These are phyloP conservation scores for Phlebopus sp. DNA, from an alignment of 1,284 basidiomycete species.

Conservation along the genomic window DNA sequence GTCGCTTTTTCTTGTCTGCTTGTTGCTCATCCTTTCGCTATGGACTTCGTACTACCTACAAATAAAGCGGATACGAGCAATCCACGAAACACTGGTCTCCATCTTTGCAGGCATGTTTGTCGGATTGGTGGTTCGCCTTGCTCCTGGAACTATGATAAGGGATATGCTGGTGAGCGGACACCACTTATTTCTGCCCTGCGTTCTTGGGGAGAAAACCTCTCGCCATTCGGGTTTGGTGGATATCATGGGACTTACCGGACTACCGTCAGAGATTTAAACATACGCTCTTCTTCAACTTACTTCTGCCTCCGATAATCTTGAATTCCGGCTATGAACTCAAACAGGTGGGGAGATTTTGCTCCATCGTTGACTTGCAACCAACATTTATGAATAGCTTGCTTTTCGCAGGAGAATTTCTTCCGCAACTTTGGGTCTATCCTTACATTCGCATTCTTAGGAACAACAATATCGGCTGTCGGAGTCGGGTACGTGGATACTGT, in stretches of 20 bases:
- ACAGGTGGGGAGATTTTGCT: constrained; percentile 55
- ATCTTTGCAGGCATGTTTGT: constrained; percentile 97
- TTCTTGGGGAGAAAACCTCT: neutral
- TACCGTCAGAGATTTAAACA: constrained; percentile 84
- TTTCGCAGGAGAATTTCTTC: constrained; percentile 90
- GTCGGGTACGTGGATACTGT: constrained; percentile 69
- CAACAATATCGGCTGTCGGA: constrained; percentile 95
- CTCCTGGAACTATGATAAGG: constrained; percentile 91
- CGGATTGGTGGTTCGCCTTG: constrained; percentile 85
- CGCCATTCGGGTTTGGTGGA: too few species aligned
- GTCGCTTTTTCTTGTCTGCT: constrained; percentile 93
- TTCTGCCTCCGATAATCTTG: constrained; percentile 97
- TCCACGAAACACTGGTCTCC: constrained; percentile 96
- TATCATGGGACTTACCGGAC: constrained; percentile 3
- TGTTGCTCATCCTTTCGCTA: constrained; percentile 91
- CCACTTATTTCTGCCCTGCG: neutral
- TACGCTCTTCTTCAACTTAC: constrained; percentile 96
- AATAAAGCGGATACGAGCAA: constrained; percentile 91
- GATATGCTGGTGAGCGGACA: constrained; percentile 93
- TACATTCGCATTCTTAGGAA: constrained; percentile 94
- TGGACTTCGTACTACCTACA: constrained; percentile 98
- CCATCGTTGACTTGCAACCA: neutral
- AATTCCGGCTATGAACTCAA: constrained; percentile 98
- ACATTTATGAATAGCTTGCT: neutral
- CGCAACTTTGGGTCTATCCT: constrained; percentile 97